Conservation (phyloP, 2,329 filamentous ascomycete species). For the Penicillium sp. region DNA sequence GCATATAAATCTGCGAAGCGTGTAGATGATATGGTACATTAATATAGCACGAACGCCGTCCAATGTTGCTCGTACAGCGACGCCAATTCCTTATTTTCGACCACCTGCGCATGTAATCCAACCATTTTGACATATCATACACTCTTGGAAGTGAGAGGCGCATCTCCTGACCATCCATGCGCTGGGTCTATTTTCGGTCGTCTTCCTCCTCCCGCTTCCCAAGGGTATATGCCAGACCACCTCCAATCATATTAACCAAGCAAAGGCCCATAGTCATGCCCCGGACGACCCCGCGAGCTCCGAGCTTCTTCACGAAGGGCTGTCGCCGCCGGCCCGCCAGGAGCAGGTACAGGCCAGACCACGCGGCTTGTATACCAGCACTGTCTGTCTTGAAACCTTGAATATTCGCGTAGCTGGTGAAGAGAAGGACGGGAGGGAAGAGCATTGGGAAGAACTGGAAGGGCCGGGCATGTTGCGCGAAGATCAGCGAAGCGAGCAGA, state of each 20-base stretch:
- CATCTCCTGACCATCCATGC: background rate
- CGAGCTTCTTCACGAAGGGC: conserved; percentile 46
- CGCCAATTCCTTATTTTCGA: background rate
- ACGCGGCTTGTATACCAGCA: conserved; percentile 63
- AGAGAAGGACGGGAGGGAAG: conserved; percentile 65
- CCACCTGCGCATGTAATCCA: background rate
- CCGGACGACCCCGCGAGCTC: conserved; percentile 45
- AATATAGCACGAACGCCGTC: background rate
- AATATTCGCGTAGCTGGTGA: conserved; percentile 65
- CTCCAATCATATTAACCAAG: conserved; percentile 46
- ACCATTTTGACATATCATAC: conserved; percentile 10
- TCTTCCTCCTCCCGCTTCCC: conserved; percentile 44
- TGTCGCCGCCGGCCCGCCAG: conserved; percentile 59
- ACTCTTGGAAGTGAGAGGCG: background rate
- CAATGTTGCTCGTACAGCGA: background rate
- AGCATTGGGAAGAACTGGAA: conserved; percentile 65
- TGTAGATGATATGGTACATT: background rate
- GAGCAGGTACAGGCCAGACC: conserved; percentile 64
- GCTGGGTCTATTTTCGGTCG: background rate
- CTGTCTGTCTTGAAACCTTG: conserved; percentile 61
- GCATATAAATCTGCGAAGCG: background rate
- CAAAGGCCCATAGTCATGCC: conserved; percentile 48
- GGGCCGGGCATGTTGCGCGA: conserved; percentile 65
- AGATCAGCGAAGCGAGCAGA: conserved; percentile 63
- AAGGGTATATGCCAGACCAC: conserved; percentile 47